Evolutionary conservation across 495 filamentous ascomycete genomes (phyloP).

Genomic region (Tuber melanosporum): DNA sequence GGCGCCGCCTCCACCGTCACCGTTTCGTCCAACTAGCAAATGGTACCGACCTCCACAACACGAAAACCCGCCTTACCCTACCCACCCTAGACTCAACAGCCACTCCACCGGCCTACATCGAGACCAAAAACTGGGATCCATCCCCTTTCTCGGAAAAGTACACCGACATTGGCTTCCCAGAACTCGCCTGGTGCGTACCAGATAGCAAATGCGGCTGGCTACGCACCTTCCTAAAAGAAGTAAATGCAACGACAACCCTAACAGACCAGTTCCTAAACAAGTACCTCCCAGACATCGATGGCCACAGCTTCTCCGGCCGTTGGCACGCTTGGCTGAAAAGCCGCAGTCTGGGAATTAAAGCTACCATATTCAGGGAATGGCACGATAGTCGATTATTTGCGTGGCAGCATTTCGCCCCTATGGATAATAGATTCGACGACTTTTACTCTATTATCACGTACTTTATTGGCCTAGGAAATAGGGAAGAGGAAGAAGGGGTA

Average conservation of each 20-base stretch:
- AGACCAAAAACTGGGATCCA: slow-evolving; percentile 34
- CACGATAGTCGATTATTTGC: slow-evolving; percentile 62
- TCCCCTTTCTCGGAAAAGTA: slow-evolving; percentile 44
- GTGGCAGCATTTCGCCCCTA: slow-evolving; percentile 75
- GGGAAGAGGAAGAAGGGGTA: not conserved
- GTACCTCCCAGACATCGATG: slow-evolving; percentile 62
- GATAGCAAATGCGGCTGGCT: slow-evolving; percentile 42
- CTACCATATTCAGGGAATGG: slow-evolving; percentile 70
- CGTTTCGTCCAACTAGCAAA: slow-evolving; percentile 68
- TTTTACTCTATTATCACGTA: slow-evolving; percentile 73
- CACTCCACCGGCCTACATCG: slow-evolving; percentile 15
- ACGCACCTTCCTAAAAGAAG: slow-evolving; percentile 12
- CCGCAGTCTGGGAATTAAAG: slow-evolving; percentile 61
- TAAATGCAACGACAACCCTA: slow-evolving; percentile 17
- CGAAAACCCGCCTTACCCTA: slow-evolving; percentile 31
- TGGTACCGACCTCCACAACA: slow-evolving; percentile 50
- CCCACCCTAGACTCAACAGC: slow-evolving; percentile 9
- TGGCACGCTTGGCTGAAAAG: slow-evolving; percentile 62
- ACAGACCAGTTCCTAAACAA: slow-evolving; percentile 57
- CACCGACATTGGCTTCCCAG: slow-evolving; percentile 47
- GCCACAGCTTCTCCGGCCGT: slow-evolving; percentile 64
- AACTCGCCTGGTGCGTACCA: slow-evolving; percentile 45
- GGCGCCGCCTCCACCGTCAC: slow-evolving; percentile 65
- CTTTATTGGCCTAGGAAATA: slow-evolving; percentile 54
- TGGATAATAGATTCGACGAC: slow-evolving; percentile 75